Base-by-base conservation (phyloP, 2,329 filamentous ascomycete genomes). In the Xylariales sp. region DNA sequence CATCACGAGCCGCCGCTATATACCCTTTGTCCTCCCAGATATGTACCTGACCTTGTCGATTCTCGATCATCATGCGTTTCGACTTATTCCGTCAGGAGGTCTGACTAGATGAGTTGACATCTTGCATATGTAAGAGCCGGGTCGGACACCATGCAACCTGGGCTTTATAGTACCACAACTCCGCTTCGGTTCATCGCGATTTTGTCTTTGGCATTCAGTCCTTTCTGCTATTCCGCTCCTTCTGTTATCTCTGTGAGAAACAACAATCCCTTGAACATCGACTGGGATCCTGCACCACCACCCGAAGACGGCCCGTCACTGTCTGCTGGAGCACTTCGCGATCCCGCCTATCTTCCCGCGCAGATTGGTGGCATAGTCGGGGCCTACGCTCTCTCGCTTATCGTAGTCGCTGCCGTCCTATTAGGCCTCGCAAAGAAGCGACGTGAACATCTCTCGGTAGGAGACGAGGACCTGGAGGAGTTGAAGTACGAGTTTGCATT, bases 301-400 rank as follows among this genome's bases (percentile, higher is more conserved):
- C 71, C 78, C 43, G 73, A 80, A 61, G 67, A 80, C 63, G 78
- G 78, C 6, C 76, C 82, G 44, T 68, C 76, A 7, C 60, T 80
- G 32, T 80, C 80, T 29, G 70, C 71, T 42, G 64, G 72, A 52
- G 77, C 82, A 27, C 61, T 79, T 36, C 70, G 80, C 53, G 73
- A 89, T 59, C 68, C 68, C 48, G 65, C 73, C 14, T 79, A 84
- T 42, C 77, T 96, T 16, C 88, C 89, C 14, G 82, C 80, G 45
- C 84, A 96, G 63, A 82, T 96, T 52, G 84, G 86, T 49, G 88
- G 83, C 51, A 86, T 97, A 46, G 75, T 91, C 45, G 88, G 83
- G 46, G 83, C 86, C 45, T 96, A 96, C 78, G 74, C 90, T 44
- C 62, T 88, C 46, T 86, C 81, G 25, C 74, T 94, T 57, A 72